phyloP scores from a whole-genome alignment of 1,284 basidiomycete genomes.

The Phenoliferia sp. region DNA sequence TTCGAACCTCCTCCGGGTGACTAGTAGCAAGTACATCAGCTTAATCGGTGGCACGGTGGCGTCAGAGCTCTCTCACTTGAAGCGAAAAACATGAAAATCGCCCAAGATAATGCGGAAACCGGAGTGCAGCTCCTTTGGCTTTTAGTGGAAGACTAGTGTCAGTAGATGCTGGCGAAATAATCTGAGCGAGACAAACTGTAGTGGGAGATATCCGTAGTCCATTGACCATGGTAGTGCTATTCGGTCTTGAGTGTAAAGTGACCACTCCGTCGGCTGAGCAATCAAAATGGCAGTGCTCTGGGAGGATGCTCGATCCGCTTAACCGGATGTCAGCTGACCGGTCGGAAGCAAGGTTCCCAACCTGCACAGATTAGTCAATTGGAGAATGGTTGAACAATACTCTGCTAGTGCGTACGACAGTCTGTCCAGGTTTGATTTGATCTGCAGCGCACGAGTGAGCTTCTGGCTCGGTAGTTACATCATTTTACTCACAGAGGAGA shows the following conservation, averaged over 20 bases:
- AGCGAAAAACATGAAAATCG: slow-evolving; percentile 95
- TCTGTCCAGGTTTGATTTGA: slow-evolving; percentile 84
- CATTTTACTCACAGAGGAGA: slow-evolving; percentile 29
- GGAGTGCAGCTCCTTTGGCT: slow-evolving; percentile 76
- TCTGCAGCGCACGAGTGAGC: slow-evolving; percentile 46
- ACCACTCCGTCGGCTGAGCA: slow-evolving; percentile 55
- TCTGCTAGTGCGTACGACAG: slow-evolving; percentile 52
- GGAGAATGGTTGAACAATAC: slow-evolving; percentile 19
- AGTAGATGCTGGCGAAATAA: neutral
- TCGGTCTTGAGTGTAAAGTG: slow-evolving; percentile 66
- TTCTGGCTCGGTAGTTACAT: no score
- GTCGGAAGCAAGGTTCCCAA: slow-evolving; percentile 74
- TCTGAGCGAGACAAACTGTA: slow-evolving; percentile 52
- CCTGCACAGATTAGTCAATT: slow-evolving; percentile 45
- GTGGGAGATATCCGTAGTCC: slow-evolving; percentile 75
- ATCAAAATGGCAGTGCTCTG: slow-evolving; percentile 88
- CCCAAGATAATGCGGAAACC: slow-evolving; percentile 95
- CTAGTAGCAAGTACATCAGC: neutral
- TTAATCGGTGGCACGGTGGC: no score
- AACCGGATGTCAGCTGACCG: slow-evolving; percentile 82
- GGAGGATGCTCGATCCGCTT: slow-evolving; percentile 83
- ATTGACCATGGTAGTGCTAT: slow-evolving; percentile 87
- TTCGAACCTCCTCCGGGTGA: slow-evolving; percentile 88
- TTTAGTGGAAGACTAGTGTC: slow-evolving; percentile 18
- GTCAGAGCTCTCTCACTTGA: slow-evolving; percentile 52